Base-by-base conservation (phyloP, 805 yeast genomes). In the Kluyveromyces lactis region DNA sequence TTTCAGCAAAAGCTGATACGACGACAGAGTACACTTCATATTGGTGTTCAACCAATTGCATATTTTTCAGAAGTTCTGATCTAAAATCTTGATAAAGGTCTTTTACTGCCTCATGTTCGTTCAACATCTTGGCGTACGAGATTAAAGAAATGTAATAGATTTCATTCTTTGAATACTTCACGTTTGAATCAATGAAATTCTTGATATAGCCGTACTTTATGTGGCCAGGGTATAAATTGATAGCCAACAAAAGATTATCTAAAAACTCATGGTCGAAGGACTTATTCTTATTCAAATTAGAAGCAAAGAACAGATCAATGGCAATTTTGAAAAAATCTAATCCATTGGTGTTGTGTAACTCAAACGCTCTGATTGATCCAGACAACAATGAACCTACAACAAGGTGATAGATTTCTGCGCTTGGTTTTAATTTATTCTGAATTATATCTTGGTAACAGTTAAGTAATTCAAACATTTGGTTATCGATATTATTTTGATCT, bases 391-490 rank as follows among this genome's bases (percentile, higher is more conserved):
- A 69, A 17, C 62, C 58, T 33, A 82, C 62, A 4, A 73, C 69
- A 3, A 73, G 55, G 48, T 72, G 64, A 56, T 75, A 81, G 6
- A 84, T 79, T 15, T 63, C 64, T 31, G 55, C 50, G 18, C 71
- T 66, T 13, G 92, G 92, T 52, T 74, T 78, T 29, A 75, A 43
- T 44, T 65, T 67, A 46, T 69, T 66, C 18, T 72, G 52, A 28
- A 82, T 64, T 53, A 81, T 62, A 49, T 80, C 87, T 37, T 82
- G 83, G 53, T 82, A 82, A 26, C 80, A 77, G 16, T 76, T 79
- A 46, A 82, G 61, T 42, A 82, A 55, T 39, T 71, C 74, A 2
- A 84, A 80, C 54, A 82, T 65, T 52, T 72, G 73, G 33, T 70
- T 71, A 53, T 82, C 86, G 5, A 74, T 58, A 18, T 77, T 66